Evolutionary conservation across 1,284 basidiomycete species (phyloP).

Genomic region (Neonothopanus nambi): DNA sequence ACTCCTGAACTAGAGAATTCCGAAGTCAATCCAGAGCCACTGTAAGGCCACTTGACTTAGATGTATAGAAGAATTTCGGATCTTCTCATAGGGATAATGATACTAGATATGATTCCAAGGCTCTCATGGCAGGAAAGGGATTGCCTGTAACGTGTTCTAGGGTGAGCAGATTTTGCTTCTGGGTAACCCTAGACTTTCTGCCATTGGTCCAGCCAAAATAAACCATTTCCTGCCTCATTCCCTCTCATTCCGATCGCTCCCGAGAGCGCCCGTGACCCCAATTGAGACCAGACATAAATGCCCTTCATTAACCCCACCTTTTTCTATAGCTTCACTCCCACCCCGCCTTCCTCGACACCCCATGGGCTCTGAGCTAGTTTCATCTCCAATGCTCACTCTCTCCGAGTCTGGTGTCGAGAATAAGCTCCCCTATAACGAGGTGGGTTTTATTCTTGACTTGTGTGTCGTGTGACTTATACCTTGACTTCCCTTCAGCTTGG

Average conservation of each 20-base stretch:
- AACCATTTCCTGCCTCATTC: not conserved
- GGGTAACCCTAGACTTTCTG: slow-evolving; percentile 3
- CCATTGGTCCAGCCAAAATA: not conserved
- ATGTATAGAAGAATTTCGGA: no score
- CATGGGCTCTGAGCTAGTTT: slow-evolving; percentile 41
- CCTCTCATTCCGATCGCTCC: slow-evolving; percentile 5
- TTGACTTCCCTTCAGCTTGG: slow-evolving; percentile 39
- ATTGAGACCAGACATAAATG: not conserved
- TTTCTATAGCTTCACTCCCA: not conserved
- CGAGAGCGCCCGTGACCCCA: slow-evolving; percentile 5
- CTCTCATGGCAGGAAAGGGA: no score
- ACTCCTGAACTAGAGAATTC: not conserved
- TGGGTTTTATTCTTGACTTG: slow-evolving; percentile 22
- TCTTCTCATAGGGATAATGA: no score
- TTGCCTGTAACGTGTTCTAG: no score
- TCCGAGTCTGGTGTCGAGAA: slow-evolving; percentile 21
- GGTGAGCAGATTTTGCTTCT: no score
- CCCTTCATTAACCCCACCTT: not conserved
- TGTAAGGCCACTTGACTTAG: no score
- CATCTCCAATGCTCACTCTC: slow-evolving; percentile 30
- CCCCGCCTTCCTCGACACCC: not conserved
- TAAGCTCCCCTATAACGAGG: slow-evolving; percentile 41
- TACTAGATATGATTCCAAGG: not conserved
- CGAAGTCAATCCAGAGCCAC: not conserved
- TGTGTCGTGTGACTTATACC: slow-evolving; percentile 7